Evolutionary conservation across 1,284 basidiomycete species (phyloP), one percentile per base, ranked within the genome.

Genomic region (Violaceomyces palustris): DNA sequence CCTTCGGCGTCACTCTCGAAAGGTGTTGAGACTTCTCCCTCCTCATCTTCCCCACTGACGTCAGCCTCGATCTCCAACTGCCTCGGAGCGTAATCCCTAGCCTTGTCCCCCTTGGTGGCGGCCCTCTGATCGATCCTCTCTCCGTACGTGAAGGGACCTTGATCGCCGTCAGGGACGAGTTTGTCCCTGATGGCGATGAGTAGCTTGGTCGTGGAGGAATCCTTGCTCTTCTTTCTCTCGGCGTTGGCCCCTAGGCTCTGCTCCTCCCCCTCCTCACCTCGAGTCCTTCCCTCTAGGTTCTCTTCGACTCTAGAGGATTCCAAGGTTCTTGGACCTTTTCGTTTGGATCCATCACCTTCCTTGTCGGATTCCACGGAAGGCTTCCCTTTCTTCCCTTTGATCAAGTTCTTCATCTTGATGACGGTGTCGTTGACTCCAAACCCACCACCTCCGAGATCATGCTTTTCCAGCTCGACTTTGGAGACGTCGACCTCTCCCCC

Each of bases 71-170:
- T 11, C 22, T 53, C 43, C 2, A 17, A 35, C 7, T 21, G 15
- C 22, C 56, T 30, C 26, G 56, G 56, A 11, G 27, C 29, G 29
- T 54, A 59, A 29, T 59, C 50, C 10, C 56, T 19, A 2, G 50
- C 56, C 14, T 38, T 33, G 8, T 43, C 24, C 2, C 56, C 56
- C 22, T 54, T 59, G 2, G 56, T 59, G 7, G 25, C 56, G 12
- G 37, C 56, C 3, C 50, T 19, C 14, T 59, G 35, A 23, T 59
- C 56, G 19, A 59, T 23, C 18, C 32, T 21, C 12, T 44, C 42
- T 2, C 50, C 46, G 5, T 42, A 36, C 30, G n/a, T n/a, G n/a
- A n/a, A n/a, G n/a, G n/a, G n/a, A n/a, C n/a, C n/a, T n/a, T 32
- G 37, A 22, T 30, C 30, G 2, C 42, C 37, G 29, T 50, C 50